Evolutionary conservation across 2,329 filamentous ascomycete genomes (phyloP).

Genomic region (Colletotrichum tropicale): DNA sequence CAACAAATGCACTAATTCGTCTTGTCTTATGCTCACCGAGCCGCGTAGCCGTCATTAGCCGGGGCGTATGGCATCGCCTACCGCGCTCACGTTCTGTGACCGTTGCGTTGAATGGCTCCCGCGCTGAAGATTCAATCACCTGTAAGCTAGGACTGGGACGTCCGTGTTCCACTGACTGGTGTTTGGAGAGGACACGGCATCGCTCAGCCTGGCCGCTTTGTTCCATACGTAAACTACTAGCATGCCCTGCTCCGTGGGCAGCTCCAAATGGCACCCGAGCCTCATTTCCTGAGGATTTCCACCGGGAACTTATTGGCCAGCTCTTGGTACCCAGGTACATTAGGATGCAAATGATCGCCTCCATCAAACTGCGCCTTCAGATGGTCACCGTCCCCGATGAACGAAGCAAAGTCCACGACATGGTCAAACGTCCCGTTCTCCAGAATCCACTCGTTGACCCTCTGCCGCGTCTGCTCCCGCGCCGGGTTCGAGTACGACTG

Average conservation of each 20-base stretch:
- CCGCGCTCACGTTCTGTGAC: not conserved
- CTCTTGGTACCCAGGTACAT: constrained; percentile 60
- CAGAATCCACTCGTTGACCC: constrained; percentile 67
- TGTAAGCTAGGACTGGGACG: not conserved
- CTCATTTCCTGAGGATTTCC: constrained; percentile 46
- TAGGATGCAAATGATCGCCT: constrained; percentile 71
- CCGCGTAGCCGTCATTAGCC: not conserved
- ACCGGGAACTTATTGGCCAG: constrained; percentile 65
- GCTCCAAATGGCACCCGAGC: not conserved
- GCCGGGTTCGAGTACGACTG: constrained; percentile 60
- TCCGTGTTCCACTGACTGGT: not conserved
- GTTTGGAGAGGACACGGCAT: not conserved
- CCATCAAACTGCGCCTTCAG: constrained; percentile 58
- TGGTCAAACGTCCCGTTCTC: constrained; percentile 59
- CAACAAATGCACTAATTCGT: not conserved
- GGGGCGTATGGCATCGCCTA: not conserved
- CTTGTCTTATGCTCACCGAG: not conserved
- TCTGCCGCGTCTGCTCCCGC: constrained; percentile 60
- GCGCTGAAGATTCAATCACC: not conserved
- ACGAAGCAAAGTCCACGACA: constrained; percentile 65
- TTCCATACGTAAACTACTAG: not conserved
- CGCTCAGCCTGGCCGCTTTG: not conserved
- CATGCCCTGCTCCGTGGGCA: not conserved
- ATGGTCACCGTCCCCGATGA: constrained; percentile 55
- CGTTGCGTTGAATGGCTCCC: not conserved